These are phyloP conservation scores for Malus domestica DNA, from an alignment of 306 rosid genomes.

Conservation along the genomic window DNA sequence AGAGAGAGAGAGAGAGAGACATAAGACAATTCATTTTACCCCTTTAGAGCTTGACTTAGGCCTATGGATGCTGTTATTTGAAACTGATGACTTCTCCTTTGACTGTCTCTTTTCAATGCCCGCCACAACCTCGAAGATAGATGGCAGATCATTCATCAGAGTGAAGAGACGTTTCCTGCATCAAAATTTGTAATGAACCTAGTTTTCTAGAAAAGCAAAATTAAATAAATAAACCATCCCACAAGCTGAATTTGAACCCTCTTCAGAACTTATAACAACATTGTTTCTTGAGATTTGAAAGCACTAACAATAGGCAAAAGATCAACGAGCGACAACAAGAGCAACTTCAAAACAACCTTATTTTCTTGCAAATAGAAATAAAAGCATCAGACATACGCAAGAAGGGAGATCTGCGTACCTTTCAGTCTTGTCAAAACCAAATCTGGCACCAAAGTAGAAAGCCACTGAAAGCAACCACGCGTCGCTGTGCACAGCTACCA, in stretches of 20 bases:
- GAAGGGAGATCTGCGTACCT: constrained; percentile 21
- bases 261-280: not conserved
- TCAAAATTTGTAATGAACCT: constrained; percentile 1
- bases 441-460: constrained; percentile 47
- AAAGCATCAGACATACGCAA: not conserved
- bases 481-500: constrained; percentile 44
- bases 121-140: constrained; percentile 53
- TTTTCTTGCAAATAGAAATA: not conserved
- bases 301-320: not conserved
- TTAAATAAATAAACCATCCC: no score
- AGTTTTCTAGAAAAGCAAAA: no score
- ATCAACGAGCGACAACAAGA: not conserved
- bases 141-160: constrained; percentile 62
- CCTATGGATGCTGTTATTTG: constrained; percentile 53
- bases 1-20: not conserved
- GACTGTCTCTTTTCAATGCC: constrained; percentile 40
- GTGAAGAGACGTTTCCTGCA: constrained; percentile 49
- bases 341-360: not conserved
- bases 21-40: constrained; percentile 31
- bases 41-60: constrained; percentile 53
- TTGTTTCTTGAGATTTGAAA: not conserved
- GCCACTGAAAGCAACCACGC: constrained; percentile 50
- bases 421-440: constrained; percentile 42
- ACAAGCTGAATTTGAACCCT: no score
- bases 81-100: constrained; percentile 50